These are phyloP conservation scores for Penicillium pulvis DNA, from an alignment of 495 filamentous ascomycete genomes.

Conservation along the genomic window DNA sequence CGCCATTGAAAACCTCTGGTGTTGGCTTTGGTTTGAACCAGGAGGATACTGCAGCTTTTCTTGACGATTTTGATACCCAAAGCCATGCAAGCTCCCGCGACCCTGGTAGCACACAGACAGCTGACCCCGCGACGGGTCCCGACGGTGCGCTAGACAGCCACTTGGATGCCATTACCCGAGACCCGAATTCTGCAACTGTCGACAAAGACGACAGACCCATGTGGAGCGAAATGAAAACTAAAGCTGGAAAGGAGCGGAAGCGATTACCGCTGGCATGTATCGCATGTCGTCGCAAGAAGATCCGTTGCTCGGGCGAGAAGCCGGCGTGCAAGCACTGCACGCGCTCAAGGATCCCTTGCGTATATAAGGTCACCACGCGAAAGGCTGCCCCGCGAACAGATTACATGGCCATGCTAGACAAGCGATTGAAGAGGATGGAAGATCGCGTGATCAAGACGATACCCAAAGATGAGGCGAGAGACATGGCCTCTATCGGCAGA, in stretches of 20 bases:
- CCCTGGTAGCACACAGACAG: conserved; percentile 33
- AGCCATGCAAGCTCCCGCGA: conserved; percentile 51
- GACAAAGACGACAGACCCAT: conserved; percentile 53
- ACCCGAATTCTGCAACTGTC: conserved; percentile 55
- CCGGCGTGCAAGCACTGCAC: conserved; percentile 97
- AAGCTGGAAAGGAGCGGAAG: conserved; percentile 96
- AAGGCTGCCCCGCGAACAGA: conserved; percentile 96
- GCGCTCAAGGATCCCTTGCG: conserved; percentile 89
- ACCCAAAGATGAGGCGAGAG: conserved; percentile 73
- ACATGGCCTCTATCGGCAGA: conserved; percentile 63
- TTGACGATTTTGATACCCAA: conserved; percentile 45
- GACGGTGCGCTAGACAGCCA: conserved; percentile 26
- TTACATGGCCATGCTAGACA: conserved; percentile 99
- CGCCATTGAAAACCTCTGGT: conserved; percentile 38
- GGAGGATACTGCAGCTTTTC: conserved; percentile 32
- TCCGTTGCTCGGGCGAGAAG: conserved; percentile 96
- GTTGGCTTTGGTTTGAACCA: conserved; percentile 27
- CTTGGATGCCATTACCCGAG: conserved; percentile 27
- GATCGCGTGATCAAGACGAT: conserved; percentile 96
- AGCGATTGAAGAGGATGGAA: conserved; percentile 91
- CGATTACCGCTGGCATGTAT: conserved; percentile 93
- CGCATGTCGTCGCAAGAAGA: conserved; percentile 95
- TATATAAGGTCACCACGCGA: conserved; percentile 96
- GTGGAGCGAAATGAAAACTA: conserved; percentile 98
- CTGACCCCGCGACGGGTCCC: conserved; percentile 26